Conservation (phyloP, 129 eudicot species). For the Kitagawia praeruptora region DNA sequence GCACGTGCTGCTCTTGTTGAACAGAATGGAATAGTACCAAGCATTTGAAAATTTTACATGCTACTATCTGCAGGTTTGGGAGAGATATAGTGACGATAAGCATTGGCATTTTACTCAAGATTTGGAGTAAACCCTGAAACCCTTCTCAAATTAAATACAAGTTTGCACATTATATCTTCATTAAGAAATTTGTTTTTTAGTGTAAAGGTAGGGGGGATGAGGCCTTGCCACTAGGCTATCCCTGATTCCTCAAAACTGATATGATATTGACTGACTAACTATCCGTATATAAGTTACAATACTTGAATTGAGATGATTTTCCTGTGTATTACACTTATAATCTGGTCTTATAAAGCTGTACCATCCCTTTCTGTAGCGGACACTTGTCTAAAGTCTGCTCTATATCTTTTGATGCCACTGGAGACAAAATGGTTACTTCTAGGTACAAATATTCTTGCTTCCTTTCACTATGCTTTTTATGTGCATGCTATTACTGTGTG, state of each 20-base stretch:
- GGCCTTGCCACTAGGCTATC: background rate
- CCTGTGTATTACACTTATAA: background rate
- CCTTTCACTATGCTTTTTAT: background rate
- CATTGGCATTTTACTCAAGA: conserved; percentile 86
- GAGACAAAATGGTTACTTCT: conserved; percentile 90
- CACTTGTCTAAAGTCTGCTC: conserved; percentile 93
- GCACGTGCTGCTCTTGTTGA: background rate
- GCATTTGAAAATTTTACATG: background rate
- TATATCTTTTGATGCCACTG: conserved; percentile 58
- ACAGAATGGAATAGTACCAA: background rate
- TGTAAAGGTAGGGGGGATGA: background rate
- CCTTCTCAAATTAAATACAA: background rate
- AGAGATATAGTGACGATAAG: conserved; percentile 62
- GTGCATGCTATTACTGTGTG: background rate
- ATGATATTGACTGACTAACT: background rate
- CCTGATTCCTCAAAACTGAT: background rate
- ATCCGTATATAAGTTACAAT: background rate
- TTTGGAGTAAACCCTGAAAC: conserved; percentile 34
- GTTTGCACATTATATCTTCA: background rate
- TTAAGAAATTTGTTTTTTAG: background rate
- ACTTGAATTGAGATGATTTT: background rate
- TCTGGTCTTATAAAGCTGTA: background rate
- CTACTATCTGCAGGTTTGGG: conserved; percentile 64
- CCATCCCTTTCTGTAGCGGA: conserved; percentile 44
- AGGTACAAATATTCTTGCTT: conserved; percentile 40